Percentiles rank a stretch among this genome's conserved stretches.
These are phyloP conservation scores for Ophiocordyceps unilateralis DNA, from an alignment of 2,329 filamentous ascomycete genomes.

Conservation along the genomic window DNA sequence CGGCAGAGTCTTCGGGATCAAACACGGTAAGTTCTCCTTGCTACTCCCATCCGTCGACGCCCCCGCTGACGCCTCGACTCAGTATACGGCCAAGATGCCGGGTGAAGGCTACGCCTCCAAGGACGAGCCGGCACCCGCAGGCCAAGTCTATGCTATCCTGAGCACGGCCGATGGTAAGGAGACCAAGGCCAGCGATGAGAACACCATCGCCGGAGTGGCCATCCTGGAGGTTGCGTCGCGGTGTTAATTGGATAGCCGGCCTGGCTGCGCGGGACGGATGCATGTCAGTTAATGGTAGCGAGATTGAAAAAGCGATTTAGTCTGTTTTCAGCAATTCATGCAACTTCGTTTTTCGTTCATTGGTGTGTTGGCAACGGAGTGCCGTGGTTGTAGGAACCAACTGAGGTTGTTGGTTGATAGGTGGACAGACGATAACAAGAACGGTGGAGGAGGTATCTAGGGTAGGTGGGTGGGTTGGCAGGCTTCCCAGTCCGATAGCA, in stretches of 20 bases:
- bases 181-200: conserved; percentile 11
- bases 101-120: conserved; percentile 2
- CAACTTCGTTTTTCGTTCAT: no score
- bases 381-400: no score
- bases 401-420: no score
- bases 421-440: no score
- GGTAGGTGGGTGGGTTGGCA: no score
- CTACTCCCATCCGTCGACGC: not conserved
- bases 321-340: no score
- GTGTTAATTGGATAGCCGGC: conserved; percentile 1
- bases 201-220: conserved; percentile 16
- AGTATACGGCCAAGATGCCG: conserved; percentile 6
- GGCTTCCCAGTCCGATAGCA: no score
- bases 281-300: no score
- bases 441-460: no score
- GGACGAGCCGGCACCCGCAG: conserved; percentile 5
- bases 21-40: not conserved
- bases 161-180: conserved; percentile 14
- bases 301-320: no score
- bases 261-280: no score
- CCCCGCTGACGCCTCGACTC: not conserved
- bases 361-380: no score
- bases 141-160: conserved; percentile 18
- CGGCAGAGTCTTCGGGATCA: not conserved
- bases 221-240: conserved; percentile 11